Conservation (phyloP, 2,329 filamentous ascomycete genomes). For the Alternaria angustiovoidea region DNA sequence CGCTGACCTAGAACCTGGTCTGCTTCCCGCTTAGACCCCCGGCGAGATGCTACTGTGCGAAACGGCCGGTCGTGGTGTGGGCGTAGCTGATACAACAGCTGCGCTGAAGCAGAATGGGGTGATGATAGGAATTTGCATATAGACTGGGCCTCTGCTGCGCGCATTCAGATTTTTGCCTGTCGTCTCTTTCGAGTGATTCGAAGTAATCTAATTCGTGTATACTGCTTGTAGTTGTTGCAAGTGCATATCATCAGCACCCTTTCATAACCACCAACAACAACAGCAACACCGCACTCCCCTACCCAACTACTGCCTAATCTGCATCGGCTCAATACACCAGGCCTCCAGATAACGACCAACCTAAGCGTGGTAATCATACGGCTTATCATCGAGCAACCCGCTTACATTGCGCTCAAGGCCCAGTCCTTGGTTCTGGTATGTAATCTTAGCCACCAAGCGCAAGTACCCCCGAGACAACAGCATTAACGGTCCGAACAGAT, state of each 20-base stretch:
- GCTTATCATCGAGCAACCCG: background rate
- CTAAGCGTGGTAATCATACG: background rate
- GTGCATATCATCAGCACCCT: constrained; percentile 1
- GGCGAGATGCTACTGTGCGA: constrained; percentile 9
- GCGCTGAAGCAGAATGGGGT: background rate
- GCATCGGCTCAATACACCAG: background rate
- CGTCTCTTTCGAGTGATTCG: background rate
- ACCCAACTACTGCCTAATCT: background rate
- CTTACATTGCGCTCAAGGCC: background rate
- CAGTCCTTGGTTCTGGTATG: background rate
- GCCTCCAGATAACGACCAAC: background rate
- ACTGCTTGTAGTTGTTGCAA: background rate
- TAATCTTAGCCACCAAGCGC: background rate
- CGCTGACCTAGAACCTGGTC: background rate
- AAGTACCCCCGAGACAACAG: constrained; percentile 3
- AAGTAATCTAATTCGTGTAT: background rate
- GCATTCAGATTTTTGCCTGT: background rate
- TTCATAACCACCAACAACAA: background rate
- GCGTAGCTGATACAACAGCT: constrained; percentile 14
- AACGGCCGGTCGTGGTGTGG: constrained; percentile 13
- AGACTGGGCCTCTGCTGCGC: background rate
- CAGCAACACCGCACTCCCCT: constrained; percentile 3
- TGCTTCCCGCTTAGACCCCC: constrained; percentile 6
- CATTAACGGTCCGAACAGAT: constrained; percentile 2
- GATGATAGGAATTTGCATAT: background rate